Conservation (phyloP, 2,329 filamentous ascomycete genomes). For the Amauroascus niger region DNA sequence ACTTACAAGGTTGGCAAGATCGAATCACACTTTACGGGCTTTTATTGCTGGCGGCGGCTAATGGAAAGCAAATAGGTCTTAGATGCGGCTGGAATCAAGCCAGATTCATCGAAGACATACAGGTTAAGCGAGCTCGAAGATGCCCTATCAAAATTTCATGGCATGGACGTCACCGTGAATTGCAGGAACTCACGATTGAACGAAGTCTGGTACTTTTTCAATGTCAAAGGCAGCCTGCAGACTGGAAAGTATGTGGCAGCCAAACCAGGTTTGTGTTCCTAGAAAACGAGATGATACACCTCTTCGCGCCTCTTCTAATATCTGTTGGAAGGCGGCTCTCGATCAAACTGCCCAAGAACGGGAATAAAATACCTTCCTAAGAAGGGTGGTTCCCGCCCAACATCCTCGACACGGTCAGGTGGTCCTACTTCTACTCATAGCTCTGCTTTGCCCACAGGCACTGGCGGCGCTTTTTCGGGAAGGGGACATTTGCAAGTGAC, state of each 20-base stretch:
- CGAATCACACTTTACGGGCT: neutral
- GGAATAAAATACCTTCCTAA: conserved; percentile 60
- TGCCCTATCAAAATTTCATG: conserved; percentile 41
- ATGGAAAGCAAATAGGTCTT: conserved; percentile 25
- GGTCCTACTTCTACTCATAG: conserved; percentile 11
- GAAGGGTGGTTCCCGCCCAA: conserved; percentile 20
- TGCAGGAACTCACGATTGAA: conserved; percentile 43
- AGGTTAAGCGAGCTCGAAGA: conserved; percentile 41
- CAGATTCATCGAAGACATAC: conserved; percentile 44
- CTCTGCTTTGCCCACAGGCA: conserved; percentile 8
- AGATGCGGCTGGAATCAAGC: conserved; percentile 46
- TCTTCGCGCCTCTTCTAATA: conserved; percentile 4
- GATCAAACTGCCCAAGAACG: conserved; percentile 51
- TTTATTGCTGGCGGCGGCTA: neutral
- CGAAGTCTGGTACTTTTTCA: conserved; percentile 47
- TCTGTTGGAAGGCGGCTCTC: conserved; percentile 39
- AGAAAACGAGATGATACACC: neutral
- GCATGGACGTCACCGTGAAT: conserved; percentile 42
- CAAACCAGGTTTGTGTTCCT: conserved; percentile 34
- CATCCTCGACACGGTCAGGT: conserved; percentile 14
- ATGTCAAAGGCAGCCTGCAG: conserved; percentile 48
- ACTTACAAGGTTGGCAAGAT: conserved; percentile 39
- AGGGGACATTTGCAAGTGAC: conserved; percentile 48
- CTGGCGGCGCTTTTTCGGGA: conserved; percentile 40
- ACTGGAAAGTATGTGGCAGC: conserved; percentile 51